Conservation (phyloP, 192 early-diverging fungal species). For the Jimgerdemannia flammicorona region DNA sequence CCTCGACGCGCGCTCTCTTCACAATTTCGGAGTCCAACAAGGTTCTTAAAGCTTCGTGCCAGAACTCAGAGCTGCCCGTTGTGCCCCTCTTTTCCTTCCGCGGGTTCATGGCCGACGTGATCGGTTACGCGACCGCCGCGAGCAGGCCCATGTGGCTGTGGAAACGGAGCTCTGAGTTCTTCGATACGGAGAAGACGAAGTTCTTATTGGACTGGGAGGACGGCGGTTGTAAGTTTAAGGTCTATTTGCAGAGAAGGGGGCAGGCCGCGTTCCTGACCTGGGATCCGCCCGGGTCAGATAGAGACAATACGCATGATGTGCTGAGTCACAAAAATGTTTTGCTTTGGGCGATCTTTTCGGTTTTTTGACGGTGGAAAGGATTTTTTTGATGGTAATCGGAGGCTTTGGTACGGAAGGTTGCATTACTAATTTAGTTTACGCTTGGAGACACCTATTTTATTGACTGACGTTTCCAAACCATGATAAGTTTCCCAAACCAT, state of each 20-base stretch:
- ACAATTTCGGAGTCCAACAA: too few relatives aligned
- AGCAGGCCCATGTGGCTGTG: background rate
- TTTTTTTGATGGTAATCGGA: too few relatives aligned
- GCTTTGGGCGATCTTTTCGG: too few relatives aligned
- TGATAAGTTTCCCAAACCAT: too few relatives aligned
- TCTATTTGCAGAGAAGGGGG: background rate
- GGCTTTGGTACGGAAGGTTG: too few relatives aligned
- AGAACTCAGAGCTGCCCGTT: too few relatives aligned
- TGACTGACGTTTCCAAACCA: too few relatives aligned
- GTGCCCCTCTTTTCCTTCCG: background rate
- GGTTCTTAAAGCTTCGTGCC: too few relatives aligned
- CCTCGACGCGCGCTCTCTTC: too few relatives aligned
- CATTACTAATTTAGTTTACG: too few relatives aligned
- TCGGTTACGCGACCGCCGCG: background rate
- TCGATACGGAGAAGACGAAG: background rate
- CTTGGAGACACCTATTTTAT: too few relatives aligned
- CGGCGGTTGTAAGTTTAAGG: background rate
- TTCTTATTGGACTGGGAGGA: background rate
- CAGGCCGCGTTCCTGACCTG: background rate
- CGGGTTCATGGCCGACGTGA: background rate
- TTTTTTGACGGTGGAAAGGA: too few relatives aligned
- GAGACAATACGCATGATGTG: background rate
- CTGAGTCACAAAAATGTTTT: background rate
- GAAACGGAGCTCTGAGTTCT: background rate
- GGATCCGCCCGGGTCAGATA: background rate